Base-by-base conservation (phyloP, 2,329 filamentous ascomycete genomes). In the Calonectria fujianensis region DNA sequence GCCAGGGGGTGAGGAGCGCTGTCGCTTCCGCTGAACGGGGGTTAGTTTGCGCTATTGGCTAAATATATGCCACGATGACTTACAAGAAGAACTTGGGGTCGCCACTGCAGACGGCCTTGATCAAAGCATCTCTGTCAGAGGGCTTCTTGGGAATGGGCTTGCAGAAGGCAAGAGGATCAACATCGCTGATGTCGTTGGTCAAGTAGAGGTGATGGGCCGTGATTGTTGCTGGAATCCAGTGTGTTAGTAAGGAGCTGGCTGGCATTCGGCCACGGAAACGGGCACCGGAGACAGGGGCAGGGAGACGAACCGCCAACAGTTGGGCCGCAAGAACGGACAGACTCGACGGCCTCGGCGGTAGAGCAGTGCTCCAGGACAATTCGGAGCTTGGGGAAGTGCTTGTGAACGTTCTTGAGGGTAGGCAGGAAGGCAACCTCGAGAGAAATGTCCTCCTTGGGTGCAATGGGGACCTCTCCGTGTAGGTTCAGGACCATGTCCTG, bases 191-290 rank as follows among this genome's bases (percentile, higher is more conserved):
- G 80, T 97, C 94, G 20, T 95, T 92, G 16, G 94, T 95, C 39
- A 98, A 89, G 78, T 91, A 95, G 29, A 98, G 88, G 82, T 98
- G 96, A 82, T 98, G 96, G 2, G 95, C 94, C 0, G 96, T 98
- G 78, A 98, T 95, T 13, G 94, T 96, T 5, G 90, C 93, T 84
- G 75, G 54, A n/a, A 11, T 35, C 24, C 24, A 10, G 16, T 27
- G 57, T 61, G 57, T 63, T 63, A 63, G 57, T 29, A 24, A 41
- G 70, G n/a, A 35, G 24, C 27, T 29, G 14, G 32, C 35, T 50
- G 24, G 18, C 35, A 27, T 32, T 2, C 14, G 16, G 45, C 54
- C 59, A 18, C 31, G 2, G 8, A 5, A 9, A 14, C 35, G 41
- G 5, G 14, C 24, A 41, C 51, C 27, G 20, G 14, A 32, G 2